Evolutionary conservation across 2,329 filamentous ascomycete genomes (phyloP).

Genomic region (Colletotrichum limetticola): DNA sequence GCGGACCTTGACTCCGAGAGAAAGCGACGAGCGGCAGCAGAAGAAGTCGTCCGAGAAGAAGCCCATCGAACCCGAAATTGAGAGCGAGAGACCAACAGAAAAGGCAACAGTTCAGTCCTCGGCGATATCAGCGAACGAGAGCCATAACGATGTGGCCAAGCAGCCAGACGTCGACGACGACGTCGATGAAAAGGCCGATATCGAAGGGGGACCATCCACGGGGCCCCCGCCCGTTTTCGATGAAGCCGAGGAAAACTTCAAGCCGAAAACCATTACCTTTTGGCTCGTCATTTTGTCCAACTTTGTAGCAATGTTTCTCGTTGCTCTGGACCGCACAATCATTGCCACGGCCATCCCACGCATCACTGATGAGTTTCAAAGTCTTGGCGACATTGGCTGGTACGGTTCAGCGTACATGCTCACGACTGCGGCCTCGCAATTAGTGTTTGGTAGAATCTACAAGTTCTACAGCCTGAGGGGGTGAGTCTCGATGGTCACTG

Average conservation of each 20-base stretch:
- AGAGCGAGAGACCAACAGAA: neutral
- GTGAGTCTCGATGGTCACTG: slow-evolving; percentile 43
- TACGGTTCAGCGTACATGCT: slow-evolving; percentile 72
- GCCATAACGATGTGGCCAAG: slow-evolving; percentile 14
- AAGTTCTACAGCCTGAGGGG: slow-evolving; percentile 60
- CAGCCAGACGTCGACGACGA: slow-evolving; percentile 25
- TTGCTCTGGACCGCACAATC: slow-evolving; percentile 68
- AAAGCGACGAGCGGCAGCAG: slow-evolving; percentile 21
- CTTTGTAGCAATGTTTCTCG: slow-evolving; percentile 66
- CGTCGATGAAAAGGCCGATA: slow-evolving; percentile 23
- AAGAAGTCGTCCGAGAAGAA: slow-evolving; percentile 13
- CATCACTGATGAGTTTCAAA: slow-evolving; percentile 68
- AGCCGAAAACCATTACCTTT: slow-evolving; percentile 64
- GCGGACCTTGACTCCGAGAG: slow-evolving; percentile 23
- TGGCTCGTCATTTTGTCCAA: slow-evolving; percentile 66
- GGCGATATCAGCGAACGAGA: slow-evolving; percentile 17
- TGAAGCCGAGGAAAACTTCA: slow-evolving; percentile 52
- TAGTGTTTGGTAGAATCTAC: slow-evolving; percentile 61
- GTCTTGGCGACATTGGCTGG: slow-evolving; percentile 71
- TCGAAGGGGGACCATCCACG: slow-evolving; percentile 1
- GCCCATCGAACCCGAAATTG: neutral
- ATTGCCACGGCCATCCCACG: slow-evolving; percentile 64
- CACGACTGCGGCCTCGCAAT: slow-evolving; percentile 65
- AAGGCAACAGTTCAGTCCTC: slow-evolving; percentile 7
- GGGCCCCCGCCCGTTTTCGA: slow-evolving; percentile 8